These are phyloP conservation scores for Wilcoxina mikolae DNA, from an alignment of 495 filamentous ascomycete genomes.

Conservation along the genomic window DNA sequence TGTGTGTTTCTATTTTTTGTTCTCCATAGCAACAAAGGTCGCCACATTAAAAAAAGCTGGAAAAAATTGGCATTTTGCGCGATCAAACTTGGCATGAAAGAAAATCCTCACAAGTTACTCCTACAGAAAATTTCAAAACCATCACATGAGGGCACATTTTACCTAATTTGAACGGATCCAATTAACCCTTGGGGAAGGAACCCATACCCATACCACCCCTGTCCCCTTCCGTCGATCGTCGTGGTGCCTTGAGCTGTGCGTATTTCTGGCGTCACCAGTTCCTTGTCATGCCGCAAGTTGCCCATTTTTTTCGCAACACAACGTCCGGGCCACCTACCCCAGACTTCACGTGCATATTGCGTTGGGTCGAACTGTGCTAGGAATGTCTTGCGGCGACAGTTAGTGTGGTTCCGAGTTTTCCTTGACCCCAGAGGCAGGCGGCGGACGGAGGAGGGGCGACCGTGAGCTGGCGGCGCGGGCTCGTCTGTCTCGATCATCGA, in stretches of 20 bases:
- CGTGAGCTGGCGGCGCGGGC: neutral
- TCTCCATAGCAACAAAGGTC: neutral
- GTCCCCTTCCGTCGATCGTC: neutral
- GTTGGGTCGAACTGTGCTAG: neutral
- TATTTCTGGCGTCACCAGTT: neutral
- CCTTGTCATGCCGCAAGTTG: neutral
- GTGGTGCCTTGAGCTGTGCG: neutral
- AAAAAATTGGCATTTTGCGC: neutral
- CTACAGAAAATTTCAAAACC: neutral
- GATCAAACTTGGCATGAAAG: neutral
- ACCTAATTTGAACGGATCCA: neutral
- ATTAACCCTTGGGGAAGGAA: neutral
- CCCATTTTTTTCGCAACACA: neutral
- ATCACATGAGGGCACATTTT: slow-evolving; percentile 2
- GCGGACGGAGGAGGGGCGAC: neutral
- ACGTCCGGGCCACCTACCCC: no score
- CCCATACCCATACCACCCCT: neutral
- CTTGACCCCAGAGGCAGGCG: neutral
- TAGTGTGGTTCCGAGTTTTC: neutral
- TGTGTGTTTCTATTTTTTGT: neutral
- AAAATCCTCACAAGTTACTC: neutral
- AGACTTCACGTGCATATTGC: no score
- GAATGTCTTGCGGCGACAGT: neutral
- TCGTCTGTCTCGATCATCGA: neutral
- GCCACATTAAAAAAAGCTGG: neutral